Conservation (phyloP, 139 green algal genomes). For the Picochlorum sp. region DNA sequence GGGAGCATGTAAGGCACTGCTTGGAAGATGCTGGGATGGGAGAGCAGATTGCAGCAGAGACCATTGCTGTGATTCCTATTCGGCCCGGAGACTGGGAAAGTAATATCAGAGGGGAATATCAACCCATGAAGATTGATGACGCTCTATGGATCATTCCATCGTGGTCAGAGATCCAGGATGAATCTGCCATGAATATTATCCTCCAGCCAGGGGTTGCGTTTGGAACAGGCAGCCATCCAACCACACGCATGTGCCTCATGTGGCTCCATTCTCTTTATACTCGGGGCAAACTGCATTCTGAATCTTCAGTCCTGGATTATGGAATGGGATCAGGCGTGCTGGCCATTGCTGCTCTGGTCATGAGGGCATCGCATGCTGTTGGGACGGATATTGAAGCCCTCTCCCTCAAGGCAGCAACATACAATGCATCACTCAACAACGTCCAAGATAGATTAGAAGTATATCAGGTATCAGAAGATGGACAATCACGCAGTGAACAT, state of each 20-base stretch:
- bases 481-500: neutral
- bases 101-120: conserved; percentile 36
- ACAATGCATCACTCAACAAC: conserved; percentile 68
- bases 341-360: conserved; percentile 54
- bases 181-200: conserved; percentile 47
- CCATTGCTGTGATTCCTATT: conserved; percentile 28
- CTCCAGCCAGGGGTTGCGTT: conserved; percentile 80
- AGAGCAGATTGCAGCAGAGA: neutral
- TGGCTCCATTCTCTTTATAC: conserved; percentile 20
- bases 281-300: neutral
- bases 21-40: conserved; percentile 4
- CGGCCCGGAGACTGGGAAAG: conserved; percentile 54
- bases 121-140: conserved; percentile 17
- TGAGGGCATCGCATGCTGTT: conserved; percentile 49
- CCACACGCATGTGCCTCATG: conserved; percentile 76
- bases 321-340: conserved; percentile 75
- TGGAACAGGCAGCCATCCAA: conserved; percentile 85
- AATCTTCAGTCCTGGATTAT: conserved; percentile 60
- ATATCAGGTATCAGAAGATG: conserved; percentile 20
- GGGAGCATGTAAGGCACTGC: neutral
- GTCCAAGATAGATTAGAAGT: conserved; percentile 13
- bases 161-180: conserved; percentile 42
- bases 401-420: conserved; percentile 40
- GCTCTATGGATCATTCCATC: conserved; percentile 63
- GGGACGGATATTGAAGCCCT: conserved; percentile 67